Conservation (phyloP, 2,329 filamentous ascomycete species). For the Ascochyta fabae region DNA sequence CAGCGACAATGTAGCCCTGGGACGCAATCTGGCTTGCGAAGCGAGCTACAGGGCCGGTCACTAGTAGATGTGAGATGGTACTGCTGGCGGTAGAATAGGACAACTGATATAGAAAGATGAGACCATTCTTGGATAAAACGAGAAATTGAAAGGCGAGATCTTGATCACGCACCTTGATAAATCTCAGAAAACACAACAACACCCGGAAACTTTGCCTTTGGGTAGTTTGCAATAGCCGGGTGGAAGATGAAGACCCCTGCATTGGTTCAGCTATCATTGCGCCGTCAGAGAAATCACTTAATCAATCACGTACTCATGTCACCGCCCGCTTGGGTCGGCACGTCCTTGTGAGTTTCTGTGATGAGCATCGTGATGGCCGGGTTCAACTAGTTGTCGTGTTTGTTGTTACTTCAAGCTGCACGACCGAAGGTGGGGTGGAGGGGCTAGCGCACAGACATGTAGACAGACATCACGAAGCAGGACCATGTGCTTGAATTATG, state of each 20-base stretch:
- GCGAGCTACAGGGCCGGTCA: constrained; percentile 86
- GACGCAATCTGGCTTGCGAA: constrained; percentile 92
- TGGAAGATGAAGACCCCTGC: constrained; percentile 89
- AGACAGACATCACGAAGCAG: neutral
- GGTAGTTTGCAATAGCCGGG: constrained; percentile 82
- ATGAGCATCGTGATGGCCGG: constrained; percentile 59
- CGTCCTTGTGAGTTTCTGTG: constrained; percentile 64
- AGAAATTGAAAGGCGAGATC: neutral
- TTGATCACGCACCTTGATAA: constrained; percentile 74
- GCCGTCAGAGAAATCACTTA: neutral
- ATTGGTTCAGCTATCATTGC: neutral
- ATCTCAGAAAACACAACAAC: constrained; percentile 93
- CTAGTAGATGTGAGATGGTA: constrained; percentile 44
- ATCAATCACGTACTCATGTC: constrained; percentile 59
- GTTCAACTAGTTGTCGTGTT: constrained; percentile 1
- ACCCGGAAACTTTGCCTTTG: constrained; percentile 86
- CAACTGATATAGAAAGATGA: neutral
- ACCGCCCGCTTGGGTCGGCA: constrained; percentile 64
- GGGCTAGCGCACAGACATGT: neutral
- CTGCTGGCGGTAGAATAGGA: neutral
- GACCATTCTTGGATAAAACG: neutral
- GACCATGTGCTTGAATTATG: neutral
- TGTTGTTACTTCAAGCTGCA: constrained; percentile 3
- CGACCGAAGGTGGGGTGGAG: constrained; percentile 17
- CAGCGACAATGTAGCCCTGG: constrained; percentile 91